phyloP scores from a whole-genome alignment of 495 filamentous ascomycete species.

The Aspergillus carlsbadensis region DNA sequence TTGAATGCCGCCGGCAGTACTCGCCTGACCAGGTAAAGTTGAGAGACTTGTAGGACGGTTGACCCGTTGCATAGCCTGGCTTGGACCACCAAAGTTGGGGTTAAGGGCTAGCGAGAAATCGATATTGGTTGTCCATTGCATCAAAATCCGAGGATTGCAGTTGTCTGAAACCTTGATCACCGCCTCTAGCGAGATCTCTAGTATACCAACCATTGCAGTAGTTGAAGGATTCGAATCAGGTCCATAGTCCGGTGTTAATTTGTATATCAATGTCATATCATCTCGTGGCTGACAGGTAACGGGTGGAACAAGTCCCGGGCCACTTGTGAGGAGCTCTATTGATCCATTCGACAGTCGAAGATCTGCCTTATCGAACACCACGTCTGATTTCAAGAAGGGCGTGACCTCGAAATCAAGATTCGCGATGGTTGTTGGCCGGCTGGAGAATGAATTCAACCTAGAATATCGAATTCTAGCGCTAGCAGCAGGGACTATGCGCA shows the following conservation, averaged over 20 bases:
- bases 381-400: slow-evolving; percentile 72
- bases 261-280: slow-evolving; percentile 82
- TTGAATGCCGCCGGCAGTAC: slow-evolving; percentile 27
- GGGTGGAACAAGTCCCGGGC: slow-evolving; percentile 58
- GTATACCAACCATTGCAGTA: slow-evolving; percentile 48
- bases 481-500: slow-evolving; percentile 76
- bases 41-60: slow-evolving; percentile 58
- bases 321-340: slow-evolving; percentile 64
- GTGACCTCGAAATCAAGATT: slow-evolving; percentile 87
- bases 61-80: slow-evolving; percentile 48
- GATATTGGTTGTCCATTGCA: slow-evolving; percentile 78
- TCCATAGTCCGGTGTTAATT: slow-evolving; percentile 64
- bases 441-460: slow-evolving; percentile 61
- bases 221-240: slow-evolving; percentile 48
- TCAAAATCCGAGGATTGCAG: slow-evolving; percentile 71
- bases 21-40: slow-evolving; percentile 32
- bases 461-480: slow-evolving; percentile 83
- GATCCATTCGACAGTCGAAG: slow-evolving; percentile 64
- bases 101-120: slow-evolving; percentile 75
- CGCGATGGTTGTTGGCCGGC: slow-evolving; percentile 69
- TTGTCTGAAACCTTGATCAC: slow-evolving; percentile 59
- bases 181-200: slow-evolving; percentile 66
- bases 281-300: slow-evolving; percentile 75
- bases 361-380: slow-evolving; percentile 65
- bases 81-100: slow-evolving; percentile 63